phyloP scores from a whole-genome alignment of 106 monocot genomes.

The Phalaenopsis equestris region DNA sequence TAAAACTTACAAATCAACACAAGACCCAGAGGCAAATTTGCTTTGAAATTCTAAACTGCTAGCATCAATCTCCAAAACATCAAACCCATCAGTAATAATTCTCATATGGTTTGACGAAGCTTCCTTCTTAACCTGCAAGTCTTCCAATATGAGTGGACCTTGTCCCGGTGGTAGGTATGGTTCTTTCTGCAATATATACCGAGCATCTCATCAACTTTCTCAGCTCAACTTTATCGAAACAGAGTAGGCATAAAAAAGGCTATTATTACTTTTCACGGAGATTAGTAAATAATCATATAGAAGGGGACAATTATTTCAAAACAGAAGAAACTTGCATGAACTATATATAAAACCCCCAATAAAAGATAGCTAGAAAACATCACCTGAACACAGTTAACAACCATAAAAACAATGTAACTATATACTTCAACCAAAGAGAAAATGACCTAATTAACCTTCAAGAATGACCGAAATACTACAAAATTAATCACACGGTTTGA shows the following conservation, averaged over 20 bases:
- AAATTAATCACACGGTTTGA: background rate
- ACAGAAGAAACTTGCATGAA: background rate
- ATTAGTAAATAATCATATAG: background rate
- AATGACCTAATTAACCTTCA: background rate
- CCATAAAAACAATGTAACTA: background rate
- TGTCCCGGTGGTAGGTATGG: conserved; percentile 18
- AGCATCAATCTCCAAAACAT: conserved; percentile 70
- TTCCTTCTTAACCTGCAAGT: conserved; percentile 8
- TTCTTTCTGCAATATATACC: conserved; percentile 22
- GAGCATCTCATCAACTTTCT: background rate
- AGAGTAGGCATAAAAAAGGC: background rate
- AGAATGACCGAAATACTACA: background rate
- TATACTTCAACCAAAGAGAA: background rate
- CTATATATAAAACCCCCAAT: background rate
- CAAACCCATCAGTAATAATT: conserved; percentile 52
- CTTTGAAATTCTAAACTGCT: conserved; percentile 46
- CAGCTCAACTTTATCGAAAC: background rate
- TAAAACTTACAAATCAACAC: conserved; percentile 59
- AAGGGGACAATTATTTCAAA: background rate
- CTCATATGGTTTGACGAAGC: conserved; percentile 24
- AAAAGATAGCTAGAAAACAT: background rate
- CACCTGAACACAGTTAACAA: background rate
- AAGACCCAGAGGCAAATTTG: conserved; percentile 66
- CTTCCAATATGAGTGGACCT: conserved; percentile 28
- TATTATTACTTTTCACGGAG: background rate